Conservation (phyloP, 2,329 filamentous ascomycete species). For the Aspergillus hiratsukae region DNA sequence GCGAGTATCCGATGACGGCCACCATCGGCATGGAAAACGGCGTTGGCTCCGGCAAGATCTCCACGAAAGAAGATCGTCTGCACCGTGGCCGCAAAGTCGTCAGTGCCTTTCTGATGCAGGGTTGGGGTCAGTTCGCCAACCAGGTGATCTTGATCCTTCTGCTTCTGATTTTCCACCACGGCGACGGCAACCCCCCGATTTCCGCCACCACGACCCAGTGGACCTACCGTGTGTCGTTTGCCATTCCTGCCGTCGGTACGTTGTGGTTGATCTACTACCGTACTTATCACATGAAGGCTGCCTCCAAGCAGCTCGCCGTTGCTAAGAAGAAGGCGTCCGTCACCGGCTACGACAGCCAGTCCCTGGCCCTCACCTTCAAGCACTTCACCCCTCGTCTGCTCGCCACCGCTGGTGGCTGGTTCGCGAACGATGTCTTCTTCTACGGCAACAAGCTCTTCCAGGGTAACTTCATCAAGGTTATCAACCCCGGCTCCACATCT, state of each 20-base stretch:
- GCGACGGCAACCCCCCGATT: slow-evolving; percentile 72
- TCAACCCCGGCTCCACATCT: slow-evolving; percentile 64
- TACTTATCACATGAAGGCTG: slow-evolving; percentile 88
- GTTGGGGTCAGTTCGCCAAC: slow-evolving; percentile 95
- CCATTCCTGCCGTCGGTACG: slow-evolving; percentile 83
- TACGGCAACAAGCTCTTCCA: slow-evolving; percentile 99
- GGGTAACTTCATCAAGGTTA: slow-evolving; percentile 78
- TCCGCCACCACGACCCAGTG: slow-evolving; percentile 73
- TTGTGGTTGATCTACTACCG: slow-evolving; percentile 95
- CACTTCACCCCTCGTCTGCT: slow-evolving; percentile 83
- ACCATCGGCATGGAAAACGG: slow-evolving; percentile 93
- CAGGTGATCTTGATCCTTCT: slow-evolving; percentile 83
- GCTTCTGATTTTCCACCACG: slow-evolving; percentile 82
- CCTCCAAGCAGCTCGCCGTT: slow-evolving; percentile 74
- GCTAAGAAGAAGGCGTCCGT: slow-evolving; percentile 84
- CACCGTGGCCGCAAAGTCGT: slow-evolving; percentile 96
- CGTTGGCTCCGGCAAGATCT: slow-evolving; percentile 78
- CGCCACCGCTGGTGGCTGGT: slow-evolving; percentile 86
- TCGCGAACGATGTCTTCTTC: slow-evolving; percentile 97
- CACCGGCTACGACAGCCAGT: slow-evolving; percentile 87
- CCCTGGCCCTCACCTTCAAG: slow-evolving; percentile 69
- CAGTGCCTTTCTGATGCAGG: slow-evolving; percentile 95
- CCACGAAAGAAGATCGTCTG: slow-evolving; percentile 85
- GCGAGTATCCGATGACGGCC: slow-evolving; percentile 95
- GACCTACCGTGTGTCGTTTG: slow-evolving; percentile 89